Evolutionary conservation across 2,329 filamentous ascomycete species (phyloP), one percentile per base, ranked within the genome.

Genomic region (Alternaria arborescens): DNA sequence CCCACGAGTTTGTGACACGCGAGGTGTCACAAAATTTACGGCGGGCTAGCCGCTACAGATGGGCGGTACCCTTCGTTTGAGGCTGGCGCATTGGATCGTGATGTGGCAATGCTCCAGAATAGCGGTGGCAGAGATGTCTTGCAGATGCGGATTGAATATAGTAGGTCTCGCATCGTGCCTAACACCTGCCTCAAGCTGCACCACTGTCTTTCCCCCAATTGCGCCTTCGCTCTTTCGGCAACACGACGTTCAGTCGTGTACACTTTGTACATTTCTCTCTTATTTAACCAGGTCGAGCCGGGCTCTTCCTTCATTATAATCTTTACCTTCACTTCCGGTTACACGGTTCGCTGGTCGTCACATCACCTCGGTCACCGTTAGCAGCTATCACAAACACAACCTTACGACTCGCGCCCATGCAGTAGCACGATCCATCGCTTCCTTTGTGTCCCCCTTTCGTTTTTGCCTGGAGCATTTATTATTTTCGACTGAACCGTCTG

Each of bases 91-190:
- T 73, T 69, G 67, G 69, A 66, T 64, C 63, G 72, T 65, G 64
- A 66, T 58, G 64, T 72, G 66, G 70, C 67, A 73, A 66, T 71
- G 69, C 70, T 65, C 66, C 63, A 62, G 42, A 43, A 55, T 61
- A 55, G 52, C 58, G 60, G 56, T 70, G 61, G 59, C 60, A 65
- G 55, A 65, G 63, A 69, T 62, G 68, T 67, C 58, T 66, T 62
- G 66, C 61, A 70, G 65, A 65, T 69, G 72, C 62, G 48, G 66
- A 70, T 60, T 73, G 69, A 71, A 76, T 76, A 77, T 77, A 77
- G 68, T 75, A 77, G 66, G 60, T 64, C 61, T 67, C 65, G 67
- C 68, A 64, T 68, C 66, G 64, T 66, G 67, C 64, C 59, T 68
- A 64, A 58, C 67, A 61, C 30, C 52, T 48, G 55, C 64, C 51